Evolutionary conservation across 1,139 yeast species (phyloP), one percentile per base, ranked within the genome.

Genomic region (Kazachstania sp.): DNA sequence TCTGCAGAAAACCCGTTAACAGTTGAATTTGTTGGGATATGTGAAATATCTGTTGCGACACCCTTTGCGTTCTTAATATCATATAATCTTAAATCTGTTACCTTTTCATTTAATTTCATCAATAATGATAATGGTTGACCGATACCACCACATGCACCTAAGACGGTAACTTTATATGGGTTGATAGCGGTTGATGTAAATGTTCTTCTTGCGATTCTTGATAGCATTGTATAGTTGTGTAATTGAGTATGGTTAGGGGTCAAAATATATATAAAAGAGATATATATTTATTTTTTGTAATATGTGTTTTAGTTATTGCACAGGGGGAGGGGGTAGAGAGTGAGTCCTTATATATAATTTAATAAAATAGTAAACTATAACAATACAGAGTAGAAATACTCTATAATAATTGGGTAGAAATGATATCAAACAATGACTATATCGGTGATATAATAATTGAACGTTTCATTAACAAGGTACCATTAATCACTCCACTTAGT

Each of bases 131-230:
- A 75, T 54, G 98, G 98, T 76, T 92, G 98, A 59, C 98, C 98
- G 68, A 92, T 92, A 72, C 98, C 98, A 71, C 98, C 97, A 59
- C 90, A 88, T 61, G 96, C 97, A 70, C 97, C 97, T 60, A 85
- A 77, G 60, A 88, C 95, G 66, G 95, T 78, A 53, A 88, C 95
- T 71, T 83, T 83, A 76, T 82, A 83, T 57, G 83, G 81, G 56
- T 75, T 68, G 52, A 80, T 64, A 52, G 84, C 73, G 44, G 86
- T 68, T 47, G 88, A 74, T 41, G 84, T 77, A 72, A 85, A 84
- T 52, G 82, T 71, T 73, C 87, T 82, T 68, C 76, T 71, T 52
- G 84, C 41, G 8, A 38, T 34, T 36, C 30, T 26, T 37, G 40
- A 41, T 8, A 37, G 41, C 62, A 59, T 57, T 12, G 9, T 43